Conservation (phyloP, 345 rosid species). For the Boechera divaricarpa region DNA sequence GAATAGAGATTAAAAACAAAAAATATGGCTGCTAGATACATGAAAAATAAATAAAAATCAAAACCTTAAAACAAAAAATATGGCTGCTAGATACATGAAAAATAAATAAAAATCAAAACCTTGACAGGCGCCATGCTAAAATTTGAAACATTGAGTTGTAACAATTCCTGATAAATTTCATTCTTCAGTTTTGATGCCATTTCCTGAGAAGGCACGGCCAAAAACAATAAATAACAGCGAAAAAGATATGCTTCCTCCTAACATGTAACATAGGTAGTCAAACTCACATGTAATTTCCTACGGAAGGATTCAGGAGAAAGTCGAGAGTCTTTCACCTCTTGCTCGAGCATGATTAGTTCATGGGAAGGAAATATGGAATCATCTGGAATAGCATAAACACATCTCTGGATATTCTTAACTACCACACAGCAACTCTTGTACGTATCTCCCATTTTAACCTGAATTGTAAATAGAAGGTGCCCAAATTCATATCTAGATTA, state of each 20-base stretch:
- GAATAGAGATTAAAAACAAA: slow-evolving; percentile 34
- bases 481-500: slow-evolving; percentile 23
- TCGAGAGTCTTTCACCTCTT: slow-evolving; percentile 67
- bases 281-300: slow-evolving; percentile 77
- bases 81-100: slow-evolving; percentile 5
- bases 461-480: slow-evolving; percentile 29
- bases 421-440: slow-evolving; percentile 89
- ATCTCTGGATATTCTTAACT: slow-evolving; percentile 82
- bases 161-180: slow-evolving; percentile 71
- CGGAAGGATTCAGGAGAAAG: slow-evolving; percentile 63
- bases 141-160: slow-evolving; percentile 75
- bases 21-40: slow-evolving; percentile 11
- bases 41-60: slow-evolving; percentile 36
- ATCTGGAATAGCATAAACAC: slow-evolving; percentile 86
- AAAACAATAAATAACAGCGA: slow-evolving; percentile 28
- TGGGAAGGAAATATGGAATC: slow-evolving; percentile 62
- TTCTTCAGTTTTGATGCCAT: slow-evolving; percentile 71
- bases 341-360: slow-evolving; percentile 71
- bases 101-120: slow-evolving; percentile 57
- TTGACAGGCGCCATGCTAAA: slow-evolving; percentile 86
- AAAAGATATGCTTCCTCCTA: not conserved
- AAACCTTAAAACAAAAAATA: slow-evolving; percentile 62
- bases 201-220: slow-evolving; percentile 54
- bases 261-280: not conserved
- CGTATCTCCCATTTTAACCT: slow-evolving; percentile 81